These are phyloP conservation scores for Fomitopsis pinicola DNA, from an alignment of 1,284 basidiomycete genomes.

Conservation along the genomic window DNA sequence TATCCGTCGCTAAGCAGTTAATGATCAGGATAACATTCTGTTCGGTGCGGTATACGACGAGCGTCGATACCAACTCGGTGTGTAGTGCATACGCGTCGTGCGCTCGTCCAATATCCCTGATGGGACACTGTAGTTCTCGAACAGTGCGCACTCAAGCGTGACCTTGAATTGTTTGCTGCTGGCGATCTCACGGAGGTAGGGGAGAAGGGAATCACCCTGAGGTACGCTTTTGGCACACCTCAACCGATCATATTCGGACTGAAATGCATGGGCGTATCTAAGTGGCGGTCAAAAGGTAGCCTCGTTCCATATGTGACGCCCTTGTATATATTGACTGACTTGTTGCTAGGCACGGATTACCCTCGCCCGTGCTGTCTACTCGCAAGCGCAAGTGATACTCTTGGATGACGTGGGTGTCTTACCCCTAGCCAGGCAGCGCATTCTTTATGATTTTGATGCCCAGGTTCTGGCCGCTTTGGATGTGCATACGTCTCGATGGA, in stretches of 20 bases:
- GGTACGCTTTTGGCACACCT: conserved; percentile 15
- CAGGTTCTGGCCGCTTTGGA: conserved; percentile 42
- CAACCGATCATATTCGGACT: neutral
- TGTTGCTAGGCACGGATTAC: conserved; percentile 54
- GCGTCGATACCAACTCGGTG: conserved; percentile 37
- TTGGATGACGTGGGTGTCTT: conserved; percentile 50
- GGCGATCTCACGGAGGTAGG: conserved; percentile 69
- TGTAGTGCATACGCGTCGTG: neutral
- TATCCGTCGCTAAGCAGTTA: neutral
- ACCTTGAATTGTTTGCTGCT: conserved; percentile 60
- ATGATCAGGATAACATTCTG: conserved; percentile 35
- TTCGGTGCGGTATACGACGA: conserved; percentile 38
- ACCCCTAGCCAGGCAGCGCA: conserved; percentile 5
- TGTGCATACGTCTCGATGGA: conserved; percentile 67
- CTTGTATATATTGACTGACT: neutral
- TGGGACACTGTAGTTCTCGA: conserved; percentile 36
- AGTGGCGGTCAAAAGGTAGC: conserved; percentile 70
- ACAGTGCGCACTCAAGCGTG: conserved; percentile 59
- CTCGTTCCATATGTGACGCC: neutral
- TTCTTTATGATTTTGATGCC: neutral
- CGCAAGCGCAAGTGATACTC: conserved; percentile 55
- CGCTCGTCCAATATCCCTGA: neutral
- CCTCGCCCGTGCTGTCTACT: conserved; percentile 69
- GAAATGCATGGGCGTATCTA: neutral
- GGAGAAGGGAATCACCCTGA: conserved; percentile 55